Base-by-base conservation (phyloP, 257 asterid genomes). In the Prunella vulgaris region DNA sequence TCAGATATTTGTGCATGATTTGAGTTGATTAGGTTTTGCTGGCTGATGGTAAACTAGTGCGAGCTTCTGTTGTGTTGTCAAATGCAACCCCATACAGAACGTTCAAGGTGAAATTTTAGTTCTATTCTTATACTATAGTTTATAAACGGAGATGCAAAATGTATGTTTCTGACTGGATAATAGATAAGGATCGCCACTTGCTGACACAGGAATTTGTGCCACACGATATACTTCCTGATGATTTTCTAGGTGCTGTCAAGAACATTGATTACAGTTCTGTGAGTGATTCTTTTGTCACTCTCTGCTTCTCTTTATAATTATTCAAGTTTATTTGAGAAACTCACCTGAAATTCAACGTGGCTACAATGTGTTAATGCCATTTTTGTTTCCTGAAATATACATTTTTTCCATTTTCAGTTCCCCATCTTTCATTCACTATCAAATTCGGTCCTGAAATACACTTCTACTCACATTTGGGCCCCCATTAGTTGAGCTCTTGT, bases 61-160 rank as follows among this genome's bases (percentile, higher is more conserved):
- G 62, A 53, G 85, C 99, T 74, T 88, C 95, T 59, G 86, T 83
- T 78, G 95, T 93, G 56, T 85, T 93, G 74, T 93, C 99, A 53
- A 93, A 90, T 79, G 99, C 99, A 52, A 93, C 99, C 32, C 97
- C 99, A n/a, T 90, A 90, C 90, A 88, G 69, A 73, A 93, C 99
- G 76, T 93, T 93, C 76, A 72, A 70, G 97, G 98, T 93, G 73
- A 87, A 64, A 13, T 70, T 46, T 66, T 51, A 20, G 42, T 44
- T 37, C 76, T 69, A 2, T 49, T 71, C 74, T 21, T 68, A 64
- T 67, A 61, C 57, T 15, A 28, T 67, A 21, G 37, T 48, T 66
- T 49, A 9, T 61, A 52, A 44, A 17, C 38, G 21, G 32, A 30
- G 60, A 66, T 42, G 28, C 28, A 33, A 37, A 38, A 38, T 53